phyloP scores from a whole-genome alignment of 2,329 filamentous ascomycete genomes.

The Talaromyces sp. region DNA sequence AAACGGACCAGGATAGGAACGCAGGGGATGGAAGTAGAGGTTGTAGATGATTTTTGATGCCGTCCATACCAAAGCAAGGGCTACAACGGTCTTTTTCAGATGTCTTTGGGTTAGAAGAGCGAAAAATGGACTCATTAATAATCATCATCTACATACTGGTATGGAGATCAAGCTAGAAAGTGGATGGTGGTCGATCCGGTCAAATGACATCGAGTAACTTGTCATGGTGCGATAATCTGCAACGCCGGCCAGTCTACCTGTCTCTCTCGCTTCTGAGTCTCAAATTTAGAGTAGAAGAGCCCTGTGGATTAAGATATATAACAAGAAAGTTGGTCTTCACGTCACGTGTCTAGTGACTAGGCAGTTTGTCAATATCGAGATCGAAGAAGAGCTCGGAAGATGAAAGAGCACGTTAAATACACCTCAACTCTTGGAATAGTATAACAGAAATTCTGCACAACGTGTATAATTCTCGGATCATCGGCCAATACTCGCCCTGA shows the following conservation, averaged over 20 bases:
- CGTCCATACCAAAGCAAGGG: neutral
- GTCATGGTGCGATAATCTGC: neutral
- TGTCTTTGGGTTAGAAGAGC: neutral
- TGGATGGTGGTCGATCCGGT: neutral
- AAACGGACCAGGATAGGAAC: conserved; percentile 12
- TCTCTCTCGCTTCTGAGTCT: neutral
- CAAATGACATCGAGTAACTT: neutral
- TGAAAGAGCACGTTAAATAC: neutral
- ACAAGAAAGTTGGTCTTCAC: neutral
- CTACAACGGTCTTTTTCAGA: neutral
- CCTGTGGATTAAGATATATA: neutral
- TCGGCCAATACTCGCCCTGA: too few species aligned
- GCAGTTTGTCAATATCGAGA: neutral
- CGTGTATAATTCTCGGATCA: too few species aligned
- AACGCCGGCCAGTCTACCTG: neutral
- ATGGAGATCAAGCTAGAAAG: neutral
- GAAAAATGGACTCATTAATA: neutral
- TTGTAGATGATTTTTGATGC: conserved; percentile 3
- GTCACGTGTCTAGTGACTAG: neutral
- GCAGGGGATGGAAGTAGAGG: conserved; percentile 15
- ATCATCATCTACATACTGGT: neutral
- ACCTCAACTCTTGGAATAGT: neutral
- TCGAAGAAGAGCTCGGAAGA: neutral
- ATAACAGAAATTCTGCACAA: too few species aligned
- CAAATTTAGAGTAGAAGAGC: neutral